phyloP scores from a whole-genome alignment of 805 yeast genomes.

The Cyberlindnera saturnus region DNA sequence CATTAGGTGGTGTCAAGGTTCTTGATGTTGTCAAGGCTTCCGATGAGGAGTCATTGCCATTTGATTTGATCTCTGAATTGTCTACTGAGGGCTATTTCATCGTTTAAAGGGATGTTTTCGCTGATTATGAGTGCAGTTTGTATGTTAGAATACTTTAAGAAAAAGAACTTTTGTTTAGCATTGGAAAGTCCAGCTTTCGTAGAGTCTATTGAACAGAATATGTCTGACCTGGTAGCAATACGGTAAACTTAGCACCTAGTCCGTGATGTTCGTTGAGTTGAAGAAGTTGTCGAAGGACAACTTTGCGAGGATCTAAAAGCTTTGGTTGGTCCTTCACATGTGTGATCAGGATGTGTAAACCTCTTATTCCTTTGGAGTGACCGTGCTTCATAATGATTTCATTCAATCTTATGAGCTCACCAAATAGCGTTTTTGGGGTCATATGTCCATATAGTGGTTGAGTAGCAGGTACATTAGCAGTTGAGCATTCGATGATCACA shows the following conservation, averaged over 20 bases:
- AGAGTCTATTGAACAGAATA: slow-evolving; percentile 16
- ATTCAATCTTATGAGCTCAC: slow-evolving; percentile 37
- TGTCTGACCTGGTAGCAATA: slow-evolving; percentile 52
- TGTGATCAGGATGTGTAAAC: slow-evolving; percentile 20
- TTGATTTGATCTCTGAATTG: slow-evolving; percentile 55
- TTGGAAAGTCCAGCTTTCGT: neutral
- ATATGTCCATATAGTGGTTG: slow-evolving; percentile 72
- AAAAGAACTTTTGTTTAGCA: neutral
- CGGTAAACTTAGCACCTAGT: slow-evolving; percentile 41
- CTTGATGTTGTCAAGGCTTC: slow-evolving; percentile 46
- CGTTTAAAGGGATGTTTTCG: slow-evolving; percentile 25
- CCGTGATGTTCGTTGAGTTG: slow-evolving; percentile 34
- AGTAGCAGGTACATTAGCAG: slow-evolving; percentile 36
- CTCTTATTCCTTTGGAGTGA: slow-evolving; percentile 10
- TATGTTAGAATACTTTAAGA: too few relatives aligned
- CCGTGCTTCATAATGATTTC: neutral
- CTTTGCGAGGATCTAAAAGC: slow-evolving; percentile 48
- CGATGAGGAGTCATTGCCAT: slow-evolving; percentile 58
- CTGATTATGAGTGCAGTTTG: too few relatives aligned
- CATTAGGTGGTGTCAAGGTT: slow-evolving; percentile 63
- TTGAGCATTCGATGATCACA: slow-evolving; percentile 76
- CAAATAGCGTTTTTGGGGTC: slow-evolving; percentile 57
- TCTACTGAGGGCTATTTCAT: slow-evolving; percentile 55
- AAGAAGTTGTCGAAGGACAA: slow-evolving; percentile 45
- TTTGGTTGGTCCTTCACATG: slow-evolving; percentile 43